Evolutionary conservation across 768 basidiomycete genomes (phyloP), one percentile per base, ranked within the genome.

Genomic region (Galerina sulciceps): DNA sequence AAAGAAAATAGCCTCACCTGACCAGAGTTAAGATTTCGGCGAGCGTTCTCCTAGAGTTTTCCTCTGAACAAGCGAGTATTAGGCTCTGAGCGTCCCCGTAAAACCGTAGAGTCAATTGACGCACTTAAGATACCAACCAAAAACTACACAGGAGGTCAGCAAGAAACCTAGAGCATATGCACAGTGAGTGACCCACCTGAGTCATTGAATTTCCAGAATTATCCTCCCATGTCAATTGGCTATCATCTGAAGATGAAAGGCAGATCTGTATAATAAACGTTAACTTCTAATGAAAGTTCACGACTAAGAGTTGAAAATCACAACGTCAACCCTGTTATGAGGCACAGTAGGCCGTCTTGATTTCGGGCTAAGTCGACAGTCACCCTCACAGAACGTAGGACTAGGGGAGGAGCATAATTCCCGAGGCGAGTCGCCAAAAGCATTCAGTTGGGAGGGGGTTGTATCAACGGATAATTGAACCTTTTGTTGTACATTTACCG

Each of bases 221-320:
- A 52, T 71, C 71, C 41, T 76, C 73, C 76, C 76, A 76, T 3
- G 75, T 69, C 10, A 67, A 38, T 57, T 79, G 75, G 18, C 67
- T 65, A 43, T 79, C 78, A 40, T 75, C 74, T 10, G 74, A 72
- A 0, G 76, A 72, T 0, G 74, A 68, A 17, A 79, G 37, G 17
- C 75, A 72, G 8, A 77, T 70, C 75, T 77, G 43, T 20, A 26
- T 13, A 17, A n/a, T 40, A 23, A 15, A 26, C 11, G 17, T 22
- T 17, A 42, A 31, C 50, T 22, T 20, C n/a, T 18, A 43, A 41
- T 13, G 43, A 2, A n/a, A 13, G 11, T 23, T n/a, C 38, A n/a
- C 10, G 41, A 36, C 41, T 14, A 51, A 43, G 38, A 17, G 20
- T 17, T 9, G 18, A 1, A 3, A 58, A 58, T 14, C 38, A 62